Conservation (phyloP, 2,329 filamentous ascomycete genomes). For the Aureobasidium subglaciale region DNA sequence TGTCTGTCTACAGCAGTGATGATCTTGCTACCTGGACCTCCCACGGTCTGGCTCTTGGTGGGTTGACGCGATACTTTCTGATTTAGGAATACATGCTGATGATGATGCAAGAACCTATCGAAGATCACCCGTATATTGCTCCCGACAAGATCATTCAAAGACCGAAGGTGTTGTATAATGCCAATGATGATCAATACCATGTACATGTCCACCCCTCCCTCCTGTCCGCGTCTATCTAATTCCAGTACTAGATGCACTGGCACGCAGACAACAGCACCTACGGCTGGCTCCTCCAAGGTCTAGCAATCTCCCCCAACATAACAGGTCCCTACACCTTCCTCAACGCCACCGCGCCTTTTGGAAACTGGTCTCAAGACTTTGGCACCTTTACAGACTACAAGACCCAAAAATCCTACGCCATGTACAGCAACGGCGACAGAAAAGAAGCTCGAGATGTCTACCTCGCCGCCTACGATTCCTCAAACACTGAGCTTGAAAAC, state of each 20-base stretch:
- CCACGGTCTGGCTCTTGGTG: slow-evolving; percentile 48
- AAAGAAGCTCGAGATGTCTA: slow-evolving; percentile 52
- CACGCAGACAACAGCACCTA: slow-evolving; percentile 54
- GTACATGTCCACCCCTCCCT: slow-evolving; percentile 26
- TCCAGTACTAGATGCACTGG: slow-evolving; percentile 46
- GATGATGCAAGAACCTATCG: slow-evolving; percentile 39
- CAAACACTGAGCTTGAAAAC: slow-evolving; percentile 45
- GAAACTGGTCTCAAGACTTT: slow-evolving; percentile 58
- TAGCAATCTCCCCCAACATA: slow-evolving; percentile 48
- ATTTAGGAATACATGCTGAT: background rate
- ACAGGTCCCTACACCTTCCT: slow-evolving; percentile 50
- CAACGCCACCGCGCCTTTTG: slow-evolving; percentile 48
- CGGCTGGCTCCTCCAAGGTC: slow-evolving; percentile 49
- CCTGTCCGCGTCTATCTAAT: slow-evolving; percentile 14
- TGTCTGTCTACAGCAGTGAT: slow-evolving; percentile 55
- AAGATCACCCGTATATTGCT: slow-evolving; percentile 50
- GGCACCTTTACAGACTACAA: slow-evolving; percentile 56
- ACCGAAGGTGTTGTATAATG: slow-evolving; percentile 55
- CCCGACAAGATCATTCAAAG: slow-evolving; percentile 53
- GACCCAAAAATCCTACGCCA: slow-evolving; percentile 47
- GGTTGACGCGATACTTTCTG: background rate
- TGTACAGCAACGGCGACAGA: slow-evolving; percentile 55
- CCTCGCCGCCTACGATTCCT: slow-evolving; percentile 47
- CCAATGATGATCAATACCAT: slow-evolving; percentile 49
- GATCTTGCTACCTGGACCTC: slow-evolving; percentile 54